phyloP scores from a whole-genome alignment of 305 asterid genomes.

The Ilex paraguariensis region DNA sequence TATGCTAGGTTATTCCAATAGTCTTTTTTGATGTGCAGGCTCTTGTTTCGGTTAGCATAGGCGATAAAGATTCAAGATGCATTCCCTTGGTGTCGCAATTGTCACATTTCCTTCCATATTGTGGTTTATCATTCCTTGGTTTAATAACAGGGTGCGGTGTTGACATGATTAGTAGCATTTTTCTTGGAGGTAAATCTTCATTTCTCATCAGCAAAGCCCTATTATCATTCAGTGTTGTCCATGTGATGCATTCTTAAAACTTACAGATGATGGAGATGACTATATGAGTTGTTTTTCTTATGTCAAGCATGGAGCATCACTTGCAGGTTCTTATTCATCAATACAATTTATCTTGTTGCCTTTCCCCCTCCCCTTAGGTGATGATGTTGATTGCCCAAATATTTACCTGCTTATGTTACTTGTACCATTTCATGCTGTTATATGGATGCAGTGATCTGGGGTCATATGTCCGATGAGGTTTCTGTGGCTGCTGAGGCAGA shows the following conservation, averaged over 20 bases:
- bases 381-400: background rate
- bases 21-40: conserved; percentile 52
- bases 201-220: conserved; percentile 7
- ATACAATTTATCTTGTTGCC: conserved; percentile 8
- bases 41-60: conserved; percentile 50
- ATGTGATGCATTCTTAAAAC: conserved; percentile 3
- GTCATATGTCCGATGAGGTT: conserved; percentile 53
- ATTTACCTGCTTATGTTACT: conserved; percentile 17
- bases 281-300: conserved; percentile 59
- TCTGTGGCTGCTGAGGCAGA: conserved; percentile 61
- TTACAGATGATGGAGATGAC: conserved; percentile 50
- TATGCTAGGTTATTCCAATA: conserved; percentile 12
- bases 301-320: conserved; percentile 74
- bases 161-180: conserved; percentile 32
- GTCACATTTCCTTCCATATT: conserved; percentile 49
- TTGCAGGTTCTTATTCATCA: conserved; percentile 48
- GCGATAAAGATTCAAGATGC: conserved; percentile 33
- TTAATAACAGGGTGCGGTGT: conserved; percentile 63
- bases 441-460: conserved; percentile 72
- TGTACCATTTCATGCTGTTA: conserved; percentile 11
- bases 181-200: conserved; percentile 41
- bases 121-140: conserved; percentile 64
- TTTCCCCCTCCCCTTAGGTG: conserved; percentile 12
- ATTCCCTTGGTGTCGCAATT: conserved; percentile 50
- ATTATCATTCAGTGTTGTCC: conserved; percentile 11